Evolutionary conservation across 352 stramenopile genomes (phyloP), one percentile per base, ranked within the genome.

Genomic region (Hyaloperonospora brassicae): DNA sequence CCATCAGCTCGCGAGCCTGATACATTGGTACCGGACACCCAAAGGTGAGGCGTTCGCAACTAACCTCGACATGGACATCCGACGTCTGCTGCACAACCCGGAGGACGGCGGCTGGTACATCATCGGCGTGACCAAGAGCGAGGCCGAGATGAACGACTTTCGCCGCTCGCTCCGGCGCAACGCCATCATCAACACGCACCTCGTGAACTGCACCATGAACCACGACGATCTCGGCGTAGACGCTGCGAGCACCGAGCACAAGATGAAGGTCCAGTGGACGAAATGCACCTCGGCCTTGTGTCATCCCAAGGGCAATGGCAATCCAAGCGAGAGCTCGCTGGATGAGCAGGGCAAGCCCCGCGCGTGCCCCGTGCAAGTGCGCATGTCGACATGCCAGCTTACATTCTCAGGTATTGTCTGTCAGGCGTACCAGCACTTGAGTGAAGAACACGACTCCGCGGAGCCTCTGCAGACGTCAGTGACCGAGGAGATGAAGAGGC

Each of bases 181-280:
- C 53, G 79, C 79, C 55, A 89, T 89, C 68, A 89, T 89, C 65
- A 89, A 89, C 60, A 89, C 76, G 8, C 76, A 89, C 63, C 69
- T 87, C 12, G 79, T 89, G 27, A 89, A 87, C 61, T 89, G 79
- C 66, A 89, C 79, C 41, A 87, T 89, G 76, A 81, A 78, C 56
- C 79, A 89, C 64, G 76, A 86, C 11, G 73, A 76, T 54, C 50
- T 70, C 36, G 64, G 60, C 46, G 51, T 71, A 24, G 58, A 73
- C 12, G 56, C 55, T 41, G 63, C 56, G 5, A 73, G 72, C 51
- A 55, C 61, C 8, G 79, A 89, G 44, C 79, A 89, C 66, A 89
- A 89, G 67, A 89, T 89, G 79, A 89, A 89, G 42, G 79, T 89
- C 23, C 79, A 89, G 55, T 89, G 79, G 79, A 87, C 79, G 53